Evolutionary conservation across 108 stramenopile species (phyloP).

Genomic region (Licmophora abbreviata): DNA sequence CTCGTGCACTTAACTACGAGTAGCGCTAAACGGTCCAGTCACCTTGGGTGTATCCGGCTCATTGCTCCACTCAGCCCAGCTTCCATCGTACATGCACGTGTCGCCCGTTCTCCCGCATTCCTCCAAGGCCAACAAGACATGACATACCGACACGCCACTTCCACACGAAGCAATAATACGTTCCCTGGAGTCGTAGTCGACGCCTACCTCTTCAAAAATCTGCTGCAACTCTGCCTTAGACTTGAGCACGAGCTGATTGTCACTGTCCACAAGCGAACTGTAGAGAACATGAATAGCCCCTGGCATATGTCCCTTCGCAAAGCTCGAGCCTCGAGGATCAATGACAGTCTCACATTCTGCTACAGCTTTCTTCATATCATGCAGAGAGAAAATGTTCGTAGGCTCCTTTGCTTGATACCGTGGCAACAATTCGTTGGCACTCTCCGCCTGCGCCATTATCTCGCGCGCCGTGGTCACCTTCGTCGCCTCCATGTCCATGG

Average conservation of each 20-base stretch:
- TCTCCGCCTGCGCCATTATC: neutral
- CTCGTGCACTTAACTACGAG: no score
- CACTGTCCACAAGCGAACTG: slow-evolving; percentile 23
- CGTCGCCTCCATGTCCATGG: slow-evolving; percentile 34
- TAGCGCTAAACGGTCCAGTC: neutral
- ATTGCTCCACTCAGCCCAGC: slow-evolving; percentile 70
- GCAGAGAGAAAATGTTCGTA: slow-evolving; percentile 34
- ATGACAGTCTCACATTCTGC: neutral
- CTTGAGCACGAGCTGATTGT: slow-evolving; percentile 36
- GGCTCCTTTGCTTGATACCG: slow-evolving; percentile 32
- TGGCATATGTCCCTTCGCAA: slow-evolving; percentile 56
- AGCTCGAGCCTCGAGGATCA: neutral
- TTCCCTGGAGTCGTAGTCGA: slow-evolving; percentile 30
- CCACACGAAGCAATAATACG: slow-evolving; percentile 59
- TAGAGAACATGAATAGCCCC: slow-evolving; percentile 62
- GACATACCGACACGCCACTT: slow-evolving; percentile 67
- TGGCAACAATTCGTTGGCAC: slow-evolving; percentile 12
- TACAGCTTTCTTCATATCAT: slow-evolving; percentile 6
- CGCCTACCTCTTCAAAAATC: slow-evolving; percentile 35
- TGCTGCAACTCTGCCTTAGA: slow-evolving; percentile 34
- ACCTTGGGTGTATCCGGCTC: slow-evolving; percentile 42
- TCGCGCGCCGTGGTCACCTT: slow-evolving; percentile 6
- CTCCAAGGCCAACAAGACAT: slow-evolving; percentile 49
- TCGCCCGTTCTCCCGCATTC: slow-evolving; percentile 38
- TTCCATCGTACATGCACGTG: slow-evolving; percentile 60